A percentile compares a stretch with the other conserved stretches of the same genome.
phyloP scores from a whole-genome alignment of 2,329 filamentous ascomycete species.

The Xylaria sp. region DNA sequence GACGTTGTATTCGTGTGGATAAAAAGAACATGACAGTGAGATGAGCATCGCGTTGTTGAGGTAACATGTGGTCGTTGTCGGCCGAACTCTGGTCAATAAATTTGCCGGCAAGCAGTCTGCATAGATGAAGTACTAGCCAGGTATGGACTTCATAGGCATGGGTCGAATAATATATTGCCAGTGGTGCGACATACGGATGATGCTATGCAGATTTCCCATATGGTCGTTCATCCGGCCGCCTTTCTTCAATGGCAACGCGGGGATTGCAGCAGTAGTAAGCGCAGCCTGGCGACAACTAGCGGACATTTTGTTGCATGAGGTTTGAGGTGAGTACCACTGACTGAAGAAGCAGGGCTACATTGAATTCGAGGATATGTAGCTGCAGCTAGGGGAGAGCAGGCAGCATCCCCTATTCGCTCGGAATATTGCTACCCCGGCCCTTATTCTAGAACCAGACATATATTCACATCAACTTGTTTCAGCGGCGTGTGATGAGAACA shows the following conservation, averaged over 20 bases:
- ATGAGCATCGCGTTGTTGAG: conserved; percentile 8
- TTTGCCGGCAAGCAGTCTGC: background rate
- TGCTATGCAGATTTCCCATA: conserved; percentile 30
- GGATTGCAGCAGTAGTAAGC: conserved; percentile 41
- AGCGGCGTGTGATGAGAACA: background rate
- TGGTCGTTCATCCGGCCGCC: conserved; percentile 20
- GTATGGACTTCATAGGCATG: conserved; percentile 4
- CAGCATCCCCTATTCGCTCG: conserved; percentile 36
- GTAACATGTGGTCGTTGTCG: conserved; percentile 1
- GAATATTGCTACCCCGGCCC: conserved; percentile 7
- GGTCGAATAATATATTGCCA: conserved; percentile 22
- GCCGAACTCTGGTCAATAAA: background rate
- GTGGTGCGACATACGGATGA: conserved; percentile 34
- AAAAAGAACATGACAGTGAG: background rate
- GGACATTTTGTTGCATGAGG: conserved; percentile 41
- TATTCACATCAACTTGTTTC: conserved; percentile 30
- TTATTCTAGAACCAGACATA: conserved; percentile 27
- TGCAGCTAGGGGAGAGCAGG: conserved; percentile 41
- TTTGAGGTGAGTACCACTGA: conserved; percentile 37
- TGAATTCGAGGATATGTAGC: conserved; percentile 43
- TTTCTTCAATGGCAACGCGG: conserved; percentile 15
- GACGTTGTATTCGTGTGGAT: conserved; percentile 32
- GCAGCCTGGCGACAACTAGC: conserved; percentile 34
- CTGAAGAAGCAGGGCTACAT: conserved; percentile 34
- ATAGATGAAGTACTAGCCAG: conserved; percentile 12